Conservation (phyloP, 208 protist genomes). For the Acanthamoeba divionensis region DNA sequence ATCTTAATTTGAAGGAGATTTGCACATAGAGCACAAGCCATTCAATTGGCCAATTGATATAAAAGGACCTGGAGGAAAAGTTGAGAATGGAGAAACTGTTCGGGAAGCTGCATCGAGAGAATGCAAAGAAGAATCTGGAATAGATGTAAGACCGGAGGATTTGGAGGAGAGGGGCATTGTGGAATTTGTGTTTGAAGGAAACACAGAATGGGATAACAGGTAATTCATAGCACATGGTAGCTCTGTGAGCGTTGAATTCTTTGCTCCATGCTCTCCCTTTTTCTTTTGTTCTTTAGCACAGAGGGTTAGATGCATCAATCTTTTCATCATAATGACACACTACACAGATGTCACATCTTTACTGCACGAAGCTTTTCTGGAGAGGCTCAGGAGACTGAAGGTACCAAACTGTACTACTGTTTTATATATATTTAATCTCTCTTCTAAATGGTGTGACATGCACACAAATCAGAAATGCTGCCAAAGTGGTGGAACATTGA, state of each 20-base stretch:
- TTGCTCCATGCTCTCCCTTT: not conserved
- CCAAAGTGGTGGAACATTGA: conserved; percentile 40
- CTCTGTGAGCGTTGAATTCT: not conserved
- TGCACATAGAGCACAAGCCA: not conserved
- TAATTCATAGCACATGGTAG: not conserved
- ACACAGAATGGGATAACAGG: conserved; percentile 30
- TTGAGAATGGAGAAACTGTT: not conserved
- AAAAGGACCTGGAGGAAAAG: conserved; percentile 25
- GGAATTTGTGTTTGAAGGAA: conserved; percentile 28
- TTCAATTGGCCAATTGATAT: not conserved
- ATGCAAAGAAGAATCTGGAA: conserved; percentile 19
- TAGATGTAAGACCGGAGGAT: not conserved
- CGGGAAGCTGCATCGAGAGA: not conserved
- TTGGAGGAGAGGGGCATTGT: not conserved
- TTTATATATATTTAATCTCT: not conserved
- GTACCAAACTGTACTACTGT: not conserved
- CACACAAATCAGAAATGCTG: conserved; percentile 37
- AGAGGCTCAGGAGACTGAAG: conserved; percentile 37
- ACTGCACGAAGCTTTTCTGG: not conserved
- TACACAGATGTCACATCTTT: conserved; percentile 1
- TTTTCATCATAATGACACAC: not conserved
- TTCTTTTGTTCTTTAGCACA: not conserved
- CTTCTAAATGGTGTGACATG: not conserved
- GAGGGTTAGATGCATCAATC: not conserved
- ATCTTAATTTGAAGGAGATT: not conserved